Evolutionary conservation across 306 rosid genomes (phyloP).

Genomic region (Inga laurina): DNA sequence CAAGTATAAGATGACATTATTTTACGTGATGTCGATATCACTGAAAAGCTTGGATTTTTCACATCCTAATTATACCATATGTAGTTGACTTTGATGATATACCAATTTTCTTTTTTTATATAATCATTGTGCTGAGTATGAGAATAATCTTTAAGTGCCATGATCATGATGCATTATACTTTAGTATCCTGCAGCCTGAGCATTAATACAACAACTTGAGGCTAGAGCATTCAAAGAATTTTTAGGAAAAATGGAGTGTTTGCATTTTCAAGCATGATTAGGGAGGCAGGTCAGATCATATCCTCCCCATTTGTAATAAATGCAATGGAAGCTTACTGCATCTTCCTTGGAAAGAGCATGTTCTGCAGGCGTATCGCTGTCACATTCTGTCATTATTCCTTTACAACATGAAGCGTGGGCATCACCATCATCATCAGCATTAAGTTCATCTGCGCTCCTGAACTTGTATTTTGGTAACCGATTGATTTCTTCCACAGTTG

Average conservation of each 20-base stretch:
- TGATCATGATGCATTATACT: too few relatives aligned
- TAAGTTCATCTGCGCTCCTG: conserved; percentile 38
- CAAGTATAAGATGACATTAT: neutral
- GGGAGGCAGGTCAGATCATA: neutral
- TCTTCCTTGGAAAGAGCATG: conserved; percentile 59
- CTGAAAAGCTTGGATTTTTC: neutral
- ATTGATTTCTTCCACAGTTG: conserved; percentile 81
- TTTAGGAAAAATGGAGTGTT: neutral
- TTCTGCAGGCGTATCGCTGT: conserved; percentile 46
- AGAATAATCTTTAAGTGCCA: neutral
- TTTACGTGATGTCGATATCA: neutral
- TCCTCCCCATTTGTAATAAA: neutral
- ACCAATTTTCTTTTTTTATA: too few relatives aligned
- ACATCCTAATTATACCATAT: too few relatives aligned
- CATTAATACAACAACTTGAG: neutral
- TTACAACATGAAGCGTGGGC: conserved; percentile 54
- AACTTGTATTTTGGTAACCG: conserved; percentile 76
- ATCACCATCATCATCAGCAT: conserved; percentile 36
- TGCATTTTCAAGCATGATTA: neutral
- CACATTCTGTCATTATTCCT: conserved; percentile 68
- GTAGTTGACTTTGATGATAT: too few relatives aligned
- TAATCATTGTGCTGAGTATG: neutral
- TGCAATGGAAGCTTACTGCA: conserved; percentile 61
- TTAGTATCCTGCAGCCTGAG: neutral
- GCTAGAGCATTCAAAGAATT: neutral